Base-by-base conservation (phyloP, 306 rosid species). In the Prunus mongolica region DNA sequence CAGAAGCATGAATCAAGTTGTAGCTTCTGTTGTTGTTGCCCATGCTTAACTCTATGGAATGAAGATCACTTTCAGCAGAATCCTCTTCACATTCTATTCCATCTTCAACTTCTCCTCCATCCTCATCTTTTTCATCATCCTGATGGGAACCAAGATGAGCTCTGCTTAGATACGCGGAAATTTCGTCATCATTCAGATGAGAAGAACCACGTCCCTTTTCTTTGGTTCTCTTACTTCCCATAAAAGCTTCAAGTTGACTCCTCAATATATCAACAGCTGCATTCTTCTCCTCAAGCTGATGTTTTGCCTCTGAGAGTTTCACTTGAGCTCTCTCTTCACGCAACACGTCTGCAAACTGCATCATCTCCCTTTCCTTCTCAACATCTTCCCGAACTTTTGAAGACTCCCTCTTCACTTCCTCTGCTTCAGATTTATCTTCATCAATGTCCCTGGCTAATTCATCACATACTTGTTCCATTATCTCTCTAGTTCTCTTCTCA, bases 401-500 rank as follows among this genome's bases (percentile, higher is more conserved):
- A 19, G 93, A 81, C 69, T 89, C 85, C 75, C 86, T 86, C 89
- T 83, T 80, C 70, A 84, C 74, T 81, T 79, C 90, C 76, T 83
- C 92, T 16, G 87, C 78, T 79, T 88, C 88, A 18, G 85, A 71
- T 77, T 86, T 90, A 79, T 95, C 97, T n/a, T 84, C 92, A 34
- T 78, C 87, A 9, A 91, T 86, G 76, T 87, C 90, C 78, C 91
- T 78, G 38, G 99, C 92, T 73, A 95, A 86, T 80, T 91, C 96
- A 81, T 89, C 88, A 66, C 96, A 95, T 12, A 88, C 93, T 75
- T 90, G 95, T 72, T 92, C 96, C 71, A 92, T 86, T 64, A 92
- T 87, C 85, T 95, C 99, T 84, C 99, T 89, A 1, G 97, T 91
- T 77, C 99, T 90, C 88, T 88, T 96, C 83, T 96, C 99, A 65